Percentiles rank a stretch among this genome's conserved stretches.
Conservation (phyloP, 129 eudicot genomes). For the Saussurea involucrata region DNA sequence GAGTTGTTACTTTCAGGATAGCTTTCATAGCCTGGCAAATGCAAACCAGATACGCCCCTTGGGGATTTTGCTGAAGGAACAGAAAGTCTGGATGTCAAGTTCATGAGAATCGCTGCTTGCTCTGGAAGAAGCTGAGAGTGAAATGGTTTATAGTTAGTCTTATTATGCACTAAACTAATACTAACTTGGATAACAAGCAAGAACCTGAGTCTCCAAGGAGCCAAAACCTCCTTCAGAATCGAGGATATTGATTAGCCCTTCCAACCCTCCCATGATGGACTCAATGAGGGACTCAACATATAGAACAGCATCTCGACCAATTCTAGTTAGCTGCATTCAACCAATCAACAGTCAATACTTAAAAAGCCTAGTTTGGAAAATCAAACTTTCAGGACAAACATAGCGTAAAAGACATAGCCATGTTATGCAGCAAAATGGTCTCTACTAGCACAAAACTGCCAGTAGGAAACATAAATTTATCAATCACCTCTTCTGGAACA, state of each 20-base stretch:
- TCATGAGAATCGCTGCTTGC: constrained; percentile 94
- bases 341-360: constrained; percentile 18
- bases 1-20: constrained; percentile 85
- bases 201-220: constrained; percentile 95
- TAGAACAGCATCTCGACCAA: constrained; percentile 96
- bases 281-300: constrained; percentile 97
- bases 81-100: constrained; percentile 72
- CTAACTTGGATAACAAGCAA: constrained; percentile 14
- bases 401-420: neutral
- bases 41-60: constrained; percentile 64
- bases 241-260: constrained; percentile 93
- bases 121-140: constrained; percentile 88
- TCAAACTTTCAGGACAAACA: neutral
- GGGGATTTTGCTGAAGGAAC: constrained; percentile 78
- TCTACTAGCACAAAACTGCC: constrained; percentile 5
- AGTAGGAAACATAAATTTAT: neutral
- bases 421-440: neutral
- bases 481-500: constrained; percentile 92
- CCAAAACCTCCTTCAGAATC: constrained; percentile 99
- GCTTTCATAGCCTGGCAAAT: constrained; percentile 93
- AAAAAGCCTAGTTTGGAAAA: too few relatives aligned
- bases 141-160: constrained; percentile 23
- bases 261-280: constrained; percentile 99
- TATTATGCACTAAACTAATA: constrained; percentile 5
- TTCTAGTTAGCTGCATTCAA: constrained; percentile 71